Base-by-base conservation (phyloP, 2,329 filamentous ascomycete species). In the Exserohilum rostratum region DNA sequence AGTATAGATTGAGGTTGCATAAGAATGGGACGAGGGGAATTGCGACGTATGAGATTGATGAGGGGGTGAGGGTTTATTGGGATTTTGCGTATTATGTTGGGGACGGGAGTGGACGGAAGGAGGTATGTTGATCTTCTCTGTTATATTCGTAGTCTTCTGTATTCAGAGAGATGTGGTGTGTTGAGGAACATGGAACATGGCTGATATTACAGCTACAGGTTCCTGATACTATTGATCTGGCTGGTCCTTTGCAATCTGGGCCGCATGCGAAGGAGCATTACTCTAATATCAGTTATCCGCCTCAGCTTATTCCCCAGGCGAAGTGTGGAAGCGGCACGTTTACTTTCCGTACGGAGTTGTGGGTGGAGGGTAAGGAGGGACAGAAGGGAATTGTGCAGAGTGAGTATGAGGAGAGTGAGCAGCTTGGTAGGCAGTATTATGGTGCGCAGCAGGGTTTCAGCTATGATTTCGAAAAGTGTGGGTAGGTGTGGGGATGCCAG, bases 401-500 rank as follows among this genome's bases (percentile, higher is more conserved):
- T 15, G 62, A 65, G 35, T 29, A 42, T n/a, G 34, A 13, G 9
- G 40, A 40, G 3, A 50, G 39, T 12, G 45, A 52, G 17, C 54
- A 53, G 30, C 33, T 42, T 9, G 46, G 46, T 7, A n/a, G 18
- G 33, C 30, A 59, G 18, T 61, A 61, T 30, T 64, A 64, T 53
- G 62, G 61, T 6, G 47, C 48, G 6, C 57, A 61, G 46, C 53
- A 61, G 18, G 61, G 59, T 2, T 60, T 57, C 15, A 59, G 58
- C 35, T 60, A 60, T 47, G 61, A 64, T 35, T 66, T 52, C 52
- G 57, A 64, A 44, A 64, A 64, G 38, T 64, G 61, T 15, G 18
- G 4, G 22, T 25, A 25, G 22, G 22, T 25, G 22, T 25, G 22
- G 22, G 22, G 7, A 25, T 25, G 7, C 22, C 22, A 39, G 37